Base-by-base conservation (phyloP, 768 basidiomycete genomes). In the Coprinopsis sp. region DNA sequence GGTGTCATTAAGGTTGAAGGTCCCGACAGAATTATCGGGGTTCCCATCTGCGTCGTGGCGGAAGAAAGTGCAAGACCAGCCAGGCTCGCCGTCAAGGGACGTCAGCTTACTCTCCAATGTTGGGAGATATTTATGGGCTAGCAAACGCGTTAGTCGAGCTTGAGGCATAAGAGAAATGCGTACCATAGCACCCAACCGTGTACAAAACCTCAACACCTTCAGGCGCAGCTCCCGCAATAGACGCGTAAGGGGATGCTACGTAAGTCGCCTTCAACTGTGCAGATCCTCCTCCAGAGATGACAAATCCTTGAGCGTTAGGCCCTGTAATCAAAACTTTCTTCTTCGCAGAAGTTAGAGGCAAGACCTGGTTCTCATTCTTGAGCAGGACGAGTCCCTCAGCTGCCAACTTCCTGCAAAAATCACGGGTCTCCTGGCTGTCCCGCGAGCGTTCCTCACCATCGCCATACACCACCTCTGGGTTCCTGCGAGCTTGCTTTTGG, bases 241-340 rank as follows among this genome's bases (percentile, higher is more conserved):
- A 85, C 10, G 81, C 74, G 56, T 70, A 82, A 2, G 87, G 85
- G 3, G 77, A 78, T 14, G 81, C 67, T 23, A 78, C 69, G 67
- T 86, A 87, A 13, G 73, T 77, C 1, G 84, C 68, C 49, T 80
- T 84, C 44, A 91, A 70, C 8, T 83, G 82, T 8, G 85, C 84
- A 27, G 87, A 87, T 28, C 88, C 87, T 21, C 88, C 89, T 11
- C 84, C 84, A 16, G 84, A 88, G 36, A 87, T 78, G 5, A 85
- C 70, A 30, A 75, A 63, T 40, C 76, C 78, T 58, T 78, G 77
- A 33, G 78, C 79, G 60, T 86, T 86, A 2, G 84, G 81, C 1
- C 84, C 84, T 46, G 87, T 81, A 37, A 87, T 66, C 4, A 79
- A 81, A 31, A 89, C 65, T 47, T 68, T 77, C 54, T 71, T 72